These are phyloP conservation scores for Clathrospora elynae DNA, from an alignment of 2,329 filamentous ascomycete species.

Conservation along the genomic window DNA sequence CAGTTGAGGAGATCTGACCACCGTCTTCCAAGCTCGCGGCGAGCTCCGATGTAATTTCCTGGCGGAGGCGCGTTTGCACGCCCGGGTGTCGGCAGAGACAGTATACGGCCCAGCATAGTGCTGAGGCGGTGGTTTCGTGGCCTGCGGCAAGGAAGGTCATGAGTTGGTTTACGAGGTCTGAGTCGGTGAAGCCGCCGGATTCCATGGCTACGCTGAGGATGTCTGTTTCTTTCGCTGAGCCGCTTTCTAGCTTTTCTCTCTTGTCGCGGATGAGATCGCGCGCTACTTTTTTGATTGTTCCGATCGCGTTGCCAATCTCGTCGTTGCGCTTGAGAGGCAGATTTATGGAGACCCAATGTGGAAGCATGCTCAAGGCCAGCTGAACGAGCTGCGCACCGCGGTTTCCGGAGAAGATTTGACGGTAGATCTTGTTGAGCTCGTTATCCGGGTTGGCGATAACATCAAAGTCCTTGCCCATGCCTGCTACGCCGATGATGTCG, in stretches of 20 bases:
- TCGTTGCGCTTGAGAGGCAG: conserved; percentile 74
- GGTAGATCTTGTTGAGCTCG: conserved; percentile 59
- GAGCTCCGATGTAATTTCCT: conserved; percentile 56
- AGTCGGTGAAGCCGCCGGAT: conserved; percentile 75
- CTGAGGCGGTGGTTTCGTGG: conserved; percentile 62
- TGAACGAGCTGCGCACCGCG: conserved; percentile 61
- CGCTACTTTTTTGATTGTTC: conserved; percentile 63
- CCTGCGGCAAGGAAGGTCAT: conserved; percentile 85
- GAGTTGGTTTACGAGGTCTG: conserved; percentile 82
- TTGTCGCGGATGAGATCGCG: conserved; percentile 73
- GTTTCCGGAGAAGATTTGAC: conserved; percentile 56
- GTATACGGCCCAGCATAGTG: conserved; percentile 61
- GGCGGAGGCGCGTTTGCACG: conserved; percentile 55
- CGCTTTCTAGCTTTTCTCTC: conserved; percentile 59
- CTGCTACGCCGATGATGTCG: conserved; percentile 63
- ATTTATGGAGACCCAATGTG: conserved; percentile 62
- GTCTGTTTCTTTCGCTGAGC: conserved; percentile 62
- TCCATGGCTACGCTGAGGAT: conserved; percentile 81
- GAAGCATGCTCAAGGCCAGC: conserved; percentile 66
- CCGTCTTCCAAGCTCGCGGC: conserved; percentile 48
- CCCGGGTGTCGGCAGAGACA: conserved; percentile 57
- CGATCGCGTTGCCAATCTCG: conserved; percentile 44
- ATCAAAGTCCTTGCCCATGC: conserved; percentile 62
- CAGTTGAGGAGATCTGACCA: conserved; percentile 56
- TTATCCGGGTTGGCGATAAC: conserved; percentile 58